Base-by-base conservation (phyloP, 179 eudicot genomes). In the Gypsophila paniculata region DNA sequence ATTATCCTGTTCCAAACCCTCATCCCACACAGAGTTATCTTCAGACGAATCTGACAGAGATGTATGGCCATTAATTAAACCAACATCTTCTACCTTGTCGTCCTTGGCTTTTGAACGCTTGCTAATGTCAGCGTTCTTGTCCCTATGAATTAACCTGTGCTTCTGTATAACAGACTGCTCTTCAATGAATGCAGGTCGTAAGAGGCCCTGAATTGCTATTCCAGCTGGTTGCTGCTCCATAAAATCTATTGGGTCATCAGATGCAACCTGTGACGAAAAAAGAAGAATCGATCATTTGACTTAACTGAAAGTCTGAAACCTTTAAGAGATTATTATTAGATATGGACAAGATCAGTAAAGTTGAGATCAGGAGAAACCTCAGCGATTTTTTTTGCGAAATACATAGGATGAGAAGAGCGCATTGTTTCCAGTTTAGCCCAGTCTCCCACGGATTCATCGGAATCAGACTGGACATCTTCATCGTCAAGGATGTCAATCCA, bases 351-450 rank as follows among this genome's bases (percentile, higher is more conserved):
- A 42, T 2, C 6, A 8, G 46, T 6, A 2, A 42, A 46, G 49
- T 17, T 61, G 49, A 73, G 34, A 59, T 14, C 13, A 26, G 69
- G 52, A 68, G 38, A 44, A 76, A 93, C 96, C 89, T 93, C 93
- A 19, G 91, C 78, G 65, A 93, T 70, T 74, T 78, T 89, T 82
- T 82, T 84, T 6, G 98, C 98, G 71, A 93, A 93, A 81, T 91
- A 83, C 88, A 93, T 85, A 19, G 97, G 98, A 86, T 93, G 98
- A 64, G 97, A 83, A 76, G 91, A 71, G 51, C 89, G 86, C 97
- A 91, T 93, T 15, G 98, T 93, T 71, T 93, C 96, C 78, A 93
- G 77, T 74, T 91, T 87, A 51, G 98, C 97, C 98, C 98, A 93
- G 76, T 91, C 96, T 62, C 96, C 96, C 65, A 86, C 75, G 73